These are phyloP conservation scores for Hyphodiscus sp. DNA, from an alignment of 2,329 filamentous ascomycete genomes.

Conservation along the genomic window DNA sequence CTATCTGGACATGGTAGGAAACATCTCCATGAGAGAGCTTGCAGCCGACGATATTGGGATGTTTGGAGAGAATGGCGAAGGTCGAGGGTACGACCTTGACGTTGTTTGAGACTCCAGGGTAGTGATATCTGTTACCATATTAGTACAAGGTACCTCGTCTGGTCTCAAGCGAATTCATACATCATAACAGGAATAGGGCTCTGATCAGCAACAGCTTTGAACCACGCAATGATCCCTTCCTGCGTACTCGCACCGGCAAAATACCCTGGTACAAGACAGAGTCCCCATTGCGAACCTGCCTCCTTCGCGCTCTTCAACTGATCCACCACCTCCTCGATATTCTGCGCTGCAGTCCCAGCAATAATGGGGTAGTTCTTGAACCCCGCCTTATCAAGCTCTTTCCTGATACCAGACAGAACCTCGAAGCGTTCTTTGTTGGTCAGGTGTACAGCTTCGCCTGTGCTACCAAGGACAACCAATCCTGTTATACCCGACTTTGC, in stretches of 20 bases:
- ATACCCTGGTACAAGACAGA: slow-evolving; percentile 59
- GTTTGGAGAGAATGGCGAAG: slow-evolving; percentile 49
- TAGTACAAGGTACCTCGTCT: not conserved
- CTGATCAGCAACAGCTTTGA: slow-evolving; percentile 51
- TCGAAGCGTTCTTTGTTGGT: slow-evolving; percentile 48
- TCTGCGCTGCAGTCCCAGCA: slow-evolving; percentile 51
- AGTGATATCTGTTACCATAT: slow-evolving; percentile 37
- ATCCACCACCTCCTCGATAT: slow-evolving; percentile 48
- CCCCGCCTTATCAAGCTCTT: slow-evolving; percentile 47
- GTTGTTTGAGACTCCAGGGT: slow-evolving; percentile 62
- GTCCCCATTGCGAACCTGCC: slow-evolving; percentile 54
- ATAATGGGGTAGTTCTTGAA: slow-evolving; percentile 54
- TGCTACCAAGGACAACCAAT: slow-evolving; percentile 55
- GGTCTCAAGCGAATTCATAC: slow-evolving; percentile 26
- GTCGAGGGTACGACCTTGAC: slow-evolving; percentile 52
- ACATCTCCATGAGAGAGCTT: slow-evolving; percentile 64
- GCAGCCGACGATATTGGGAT: slow-evolving; percentile 62
- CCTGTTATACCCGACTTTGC: slow-evolving; percentile 53
- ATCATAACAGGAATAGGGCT: slow-evolving; percentile 55
- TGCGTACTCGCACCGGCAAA: slow-evolving; percentile 54
- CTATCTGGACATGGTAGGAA: slow-evolving; percentile 56
- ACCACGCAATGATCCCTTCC: slow-evolving; percentile 55
- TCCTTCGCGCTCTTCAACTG: slow-evolving; percentile 43
- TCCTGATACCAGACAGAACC: slow-evolving; percentile 46
- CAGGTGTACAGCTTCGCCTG: slow-evolving; percentile 58